Percentiles rank a stretch among this genome's conserved stretches.
Evolutionary conservation across 768 basidiomycete genomes (phyloP).

Genomic region (Gloeopeniophorella convolvens): DNA sequence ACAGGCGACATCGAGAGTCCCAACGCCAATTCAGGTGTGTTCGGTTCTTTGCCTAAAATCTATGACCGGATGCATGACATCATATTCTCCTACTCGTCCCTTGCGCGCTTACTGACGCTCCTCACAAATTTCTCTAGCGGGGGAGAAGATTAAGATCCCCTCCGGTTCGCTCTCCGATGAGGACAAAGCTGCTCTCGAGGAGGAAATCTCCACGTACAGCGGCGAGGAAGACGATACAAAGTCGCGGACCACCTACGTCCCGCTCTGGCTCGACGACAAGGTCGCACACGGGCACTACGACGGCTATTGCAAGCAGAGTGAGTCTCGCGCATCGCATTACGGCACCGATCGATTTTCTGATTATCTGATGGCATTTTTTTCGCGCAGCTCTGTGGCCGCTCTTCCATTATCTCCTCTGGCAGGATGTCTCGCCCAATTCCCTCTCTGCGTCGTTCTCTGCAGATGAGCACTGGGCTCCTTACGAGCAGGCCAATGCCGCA

Average conservation of each 20-base stretch:
- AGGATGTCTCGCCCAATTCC: slow-evolving; percentile 74
- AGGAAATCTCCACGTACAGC: slow-evolving; percentile 54
- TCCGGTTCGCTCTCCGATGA: slow-evolving; percentile 45
- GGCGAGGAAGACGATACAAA: slow-evolving; percentile 53
- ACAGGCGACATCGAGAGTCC: slow-evolving; percentile 72
- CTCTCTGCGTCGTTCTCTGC: slow-evolving; percentile 69
- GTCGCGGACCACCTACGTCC: slow-evolving; percentile 67
- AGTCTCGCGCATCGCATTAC: slow-evolving; percentile 32
- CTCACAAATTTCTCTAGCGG: slow-evolving; percentile 16
- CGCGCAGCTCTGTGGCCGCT: slow-evolving; percentile 90
- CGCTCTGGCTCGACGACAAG: slow-evolving; percentile 87
- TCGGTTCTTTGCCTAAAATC: too few species aligned
- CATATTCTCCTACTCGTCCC: too few species aligned
- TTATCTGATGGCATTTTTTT: background rate
- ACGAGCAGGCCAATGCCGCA: slow-evolving; percentile 75
- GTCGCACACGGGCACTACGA: slow-evolving; percentile 93
- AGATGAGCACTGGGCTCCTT: slow-evolving; percentile 75
- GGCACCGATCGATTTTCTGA: background rate
- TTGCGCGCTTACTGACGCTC: background rate
- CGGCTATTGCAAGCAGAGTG: slow-evolving; percentile 96
- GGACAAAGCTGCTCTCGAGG: slow-evolving; percentile 61
- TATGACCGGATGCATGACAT: slow-evolving; percentile 22
- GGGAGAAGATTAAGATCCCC: slow-evolving; percentile 36
- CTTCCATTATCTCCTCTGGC: slow-evolving; percentile 98
- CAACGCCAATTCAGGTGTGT: slow-evolving; percentile 26